These are phyloP conservation scores for Alisma plantagoaquatica DNA, from an alignment of 106 monocot genomes.

Conservation along the genomic window DNA sequence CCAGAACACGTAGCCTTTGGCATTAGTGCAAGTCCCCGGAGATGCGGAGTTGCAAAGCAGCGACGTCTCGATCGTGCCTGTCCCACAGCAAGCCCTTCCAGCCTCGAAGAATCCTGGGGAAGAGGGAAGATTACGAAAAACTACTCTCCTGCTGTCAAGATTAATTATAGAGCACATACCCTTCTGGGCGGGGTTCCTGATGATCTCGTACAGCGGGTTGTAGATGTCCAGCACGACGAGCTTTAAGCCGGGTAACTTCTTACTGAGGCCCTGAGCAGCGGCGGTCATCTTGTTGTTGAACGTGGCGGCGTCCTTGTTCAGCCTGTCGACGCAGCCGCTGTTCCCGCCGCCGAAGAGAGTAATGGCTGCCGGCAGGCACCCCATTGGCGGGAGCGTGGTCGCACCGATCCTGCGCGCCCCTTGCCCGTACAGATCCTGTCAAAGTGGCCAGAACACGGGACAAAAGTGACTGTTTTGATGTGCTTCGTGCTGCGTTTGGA, in stretches of 20 bases:
- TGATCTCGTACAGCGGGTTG: constrained; percentile 55
- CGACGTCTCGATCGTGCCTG: constrained; percentile 85
- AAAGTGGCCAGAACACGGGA: too few species aligned
- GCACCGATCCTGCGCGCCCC: constrained; percentile 77
- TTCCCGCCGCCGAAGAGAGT: constrained; percentile 56
- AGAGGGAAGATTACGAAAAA: too few species aligned
- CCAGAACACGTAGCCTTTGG: constrained; percentile 94
- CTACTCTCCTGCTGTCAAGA: too few species aligned
- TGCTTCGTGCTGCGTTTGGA: background rate
- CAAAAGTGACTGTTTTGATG: background rate
- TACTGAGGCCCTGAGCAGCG: constrained; percentile 26
- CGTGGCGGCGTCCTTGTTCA: constrained; percentile 52
- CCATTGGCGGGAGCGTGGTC: constrained; percentile 69
- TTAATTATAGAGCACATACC: too few species aligned
- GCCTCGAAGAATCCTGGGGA: constrained; percentile 67
- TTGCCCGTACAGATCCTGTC: constrained; percentile 15
- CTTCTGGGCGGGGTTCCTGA: constrained; percentile 29
- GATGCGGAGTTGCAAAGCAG: constrained; percentile 62
- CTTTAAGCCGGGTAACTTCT: constrained; percentile 38
- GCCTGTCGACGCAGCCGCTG: constrained; percentile 41
- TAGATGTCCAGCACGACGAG: constrained; percentile 77
- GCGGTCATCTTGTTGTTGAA: constrained; percentile 62
- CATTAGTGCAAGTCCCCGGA: constrained; percentile 75
- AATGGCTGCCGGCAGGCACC: constrained; percentile 75
- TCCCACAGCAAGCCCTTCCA: constrained; percentile 83